These are phyloP conservation scores for Sphaerosporella brunnea DNA, from an alignment of 495 filamentous ascomycete genomes.

Conservation along the genomic window DNA sequence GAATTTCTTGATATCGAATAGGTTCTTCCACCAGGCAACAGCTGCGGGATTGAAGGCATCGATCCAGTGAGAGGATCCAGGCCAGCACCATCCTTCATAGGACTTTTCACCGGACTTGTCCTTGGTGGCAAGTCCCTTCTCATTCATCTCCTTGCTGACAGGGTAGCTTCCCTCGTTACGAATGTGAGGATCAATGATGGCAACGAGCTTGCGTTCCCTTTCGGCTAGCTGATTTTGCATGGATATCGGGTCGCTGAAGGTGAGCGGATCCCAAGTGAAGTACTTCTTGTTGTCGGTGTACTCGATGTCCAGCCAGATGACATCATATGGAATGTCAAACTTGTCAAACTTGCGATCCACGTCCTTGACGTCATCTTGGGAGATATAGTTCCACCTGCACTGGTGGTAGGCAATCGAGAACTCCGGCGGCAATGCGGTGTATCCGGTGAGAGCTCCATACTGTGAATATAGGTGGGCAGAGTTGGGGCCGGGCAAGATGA, in stretches of 20 bases:
- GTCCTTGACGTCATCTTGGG: conserved; percentile 87
- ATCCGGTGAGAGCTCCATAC: conserved; percentile 89
- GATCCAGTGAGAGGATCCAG: conserved; percentile 86
- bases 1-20: conserved; percentile 77
- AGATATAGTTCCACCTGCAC: conserved; percentile 97
- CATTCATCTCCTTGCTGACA: conserved; percentile 62
- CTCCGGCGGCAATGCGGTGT: conserved; percentile 70
- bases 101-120: conserved; percentile 68
- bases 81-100: conserved; percentile 98
- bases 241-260: conserved; percentile 63
- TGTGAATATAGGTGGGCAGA: conserved; percentile 60
- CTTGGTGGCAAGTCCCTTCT: conserved; percentile 60
- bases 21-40: conserved; percentile 67
- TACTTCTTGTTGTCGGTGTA: conserved; percentile 94
- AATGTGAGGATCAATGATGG: conserved; percentile 93
- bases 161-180: conserved; percentile 70
- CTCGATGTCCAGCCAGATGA: conserved; percentile 97
- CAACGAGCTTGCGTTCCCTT: conserved; percentile 74
- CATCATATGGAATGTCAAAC: conserved; percentile 85
- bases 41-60: conserved; percentile 84
- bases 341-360: conserved; percentile 94
- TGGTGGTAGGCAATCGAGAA: conserved; percentile 92
- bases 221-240: conserved; percentile 77
- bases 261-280: conserved; percentile 85
- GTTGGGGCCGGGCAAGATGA: conserved; percentile 80